Base-by-base conservation (phyloP, 345 rosid species). In the Aethionema arabicum region DNA sequence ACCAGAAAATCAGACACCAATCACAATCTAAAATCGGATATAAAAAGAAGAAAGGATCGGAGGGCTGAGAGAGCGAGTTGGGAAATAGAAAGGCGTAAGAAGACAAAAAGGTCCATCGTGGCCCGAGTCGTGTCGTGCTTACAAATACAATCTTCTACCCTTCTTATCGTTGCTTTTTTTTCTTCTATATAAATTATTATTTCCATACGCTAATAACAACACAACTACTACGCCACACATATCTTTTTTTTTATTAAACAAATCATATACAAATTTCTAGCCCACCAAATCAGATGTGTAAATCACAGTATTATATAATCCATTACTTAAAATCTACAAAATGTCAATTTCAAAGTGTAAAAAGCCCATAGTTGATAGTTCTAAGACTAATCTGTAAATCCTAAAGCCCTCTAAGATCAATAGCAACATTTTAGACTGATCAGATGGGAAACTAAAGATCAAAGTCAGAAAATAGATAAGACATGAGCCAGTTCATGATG, bases 1-100 rank as follows among this genome's bases (percentile, higher is more conserved):
- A 70, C 54, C 65, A 63, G 54, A 70, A 56, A 63, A 48, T 63
- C 65, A 63, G 69, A 63, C 63, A 65, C 65, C 59, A 63, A 49
- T 57, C 74, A 63, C 69, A 70, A 63, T 70, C 45, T 36, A 4
- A 4, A 15, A 13, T 13, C 14, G 13, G n/a, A 11, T 10, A 3
- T 12, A 13, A 39, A 40, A 45, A 31, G n/a, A 54, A n/a, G 11
- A 5, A 45, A 35, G 14, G 43, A 62, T 62, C 74, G 13, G 7
- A 69, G 63, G 68, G 74, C 42, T 68, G 11, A 68, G 32, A 67
- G 33, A 15, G 72, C 35, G 12, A 16, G 7, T 6, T 52, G 42
- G 44, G 32, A 52, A 2, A 51, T 44, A 2, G 37, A 35, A 35
- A 0, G 30, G 38, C 11, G 6, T 44, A 47, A 37, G 38, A 63